Conservation (phyloP, 179 eudicot genomes). For the Beta corolliflora region DNA sequence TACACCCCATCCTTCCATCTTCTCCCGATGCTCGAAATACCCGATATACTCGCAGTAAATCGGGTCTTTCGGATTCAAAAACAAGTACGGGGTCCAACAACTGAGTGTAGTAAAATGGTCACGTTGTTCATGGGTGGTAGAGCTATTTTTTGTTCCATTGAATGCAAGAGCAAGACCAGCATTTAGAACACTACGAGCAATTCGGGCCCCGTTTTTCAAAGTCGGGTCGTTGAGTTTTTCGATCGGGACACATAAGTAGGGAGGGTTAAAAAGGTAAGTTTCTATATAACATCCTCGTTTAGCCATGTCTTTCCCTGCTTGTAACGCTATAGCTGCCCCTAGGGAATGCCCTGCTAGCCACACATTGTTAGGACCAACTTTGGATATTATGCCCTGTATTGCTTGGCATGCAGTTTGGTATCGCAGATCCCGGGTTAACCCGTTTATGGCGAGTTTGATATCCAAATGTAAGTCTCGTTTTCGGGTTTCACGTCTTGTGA, state of each 20-base stretch:
- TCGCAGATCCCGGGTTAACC: slow-evolving; percentile 62
- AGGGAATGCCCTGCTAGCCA: slow-evolving; percentile 89
- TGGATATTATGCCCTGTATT: slow-evolving; percentile 47
- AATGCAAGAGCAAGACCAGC: slow-evolving; percentile 67
- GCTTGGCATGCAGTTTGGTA: slow-evolving; percentile 56
- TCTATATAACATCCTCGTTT: slow-evolving; percentile 53
- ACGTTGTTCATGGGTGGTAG: not conserved
- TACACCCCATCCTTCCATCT: slow-evolving; percentile 66
- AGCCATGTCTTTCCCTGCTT: slow-evolving; percentile 71
- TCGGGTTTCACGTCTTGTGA: slow-evolving; percentile 60
- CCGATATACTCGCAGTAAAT: slow-evolving; percentile 76
- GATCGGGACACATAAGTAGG: slow-evolving; percentile 63
- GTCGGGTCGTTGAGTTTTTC: slow-evolving; percentile 53
- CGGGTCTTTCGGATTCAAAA: slow-evolving; percentile 66
- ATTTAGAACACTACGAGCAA: slow-evolving; percentile 59
- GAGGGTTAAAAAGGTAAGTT: slow-evolving; percentile 73
- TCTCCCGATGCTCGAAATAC: slow-evolving; percentile 77
- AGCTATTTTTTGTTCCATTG: slow-evolving; percentile 26
- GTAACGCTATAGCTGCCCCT: slow-evolving; percentile 81
- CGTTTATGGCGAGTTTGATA: slow-evolving; percentile 52
- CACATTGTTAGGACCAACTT: slow-evolving; percentile 44
- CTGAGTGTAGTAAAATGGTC: slow-evolving; percentile 49
- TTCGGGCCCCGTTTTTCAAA: slow-evolving; percentile 58
- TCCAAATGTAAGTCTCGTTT: slow-evolving; percentile 67
- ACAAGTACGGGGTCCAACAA: slow-evolving; percentile 68